Evolutionary conservation across 2,329 filamentous ascomycete species (phyloP).

Genomic region (Monilinia polystroma): DNA sequence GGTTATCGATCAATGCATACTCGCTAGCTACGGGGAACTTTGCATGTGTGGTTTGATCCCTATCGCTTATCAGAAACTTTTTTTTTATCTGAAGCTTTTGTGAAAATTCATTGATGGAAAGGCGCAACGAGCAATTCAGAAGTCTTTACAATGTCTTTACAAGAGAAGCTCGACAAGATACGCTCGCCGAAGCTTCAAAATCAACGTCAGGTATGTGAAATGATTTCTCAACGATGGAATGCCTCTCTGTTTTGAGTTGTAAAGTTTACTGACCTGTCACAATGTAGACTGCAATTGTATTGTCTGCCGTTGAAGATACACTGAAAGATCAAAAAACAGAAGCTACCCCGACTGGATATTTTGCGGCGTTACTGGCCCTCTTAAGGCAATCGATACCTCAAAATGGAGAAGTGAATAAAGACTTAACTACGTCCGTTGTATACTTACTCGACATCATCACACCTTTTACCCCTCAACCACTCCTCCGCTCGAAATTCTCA

Average conservation of each 20-base stretch:
- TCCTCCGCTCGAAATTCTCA: slow-evolving; percentile 92
- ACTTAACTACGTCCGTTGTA: slow-evolving; percentile 80
- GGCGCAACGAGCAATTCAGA: slow-evolving; percentile 36
- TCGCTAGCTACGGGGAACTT: slow-evolving; percentile 23
- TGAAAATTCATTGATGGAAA: slow-evolving; percentile 24
- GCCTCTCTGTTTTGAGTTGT: not conserved
- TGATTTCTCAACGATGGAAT: not conserved
- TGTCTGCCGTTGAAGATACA: slow-evolving; percentile 89
- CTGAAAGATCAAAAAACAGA: slow-evolving; percentile 84
- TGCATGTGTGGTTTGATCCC: slow-evolving; percentile 25
- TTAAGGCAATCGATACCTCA: slow-evolving; percentile 72
- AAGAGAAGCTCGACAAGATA: slow-evolving; percentile 95
- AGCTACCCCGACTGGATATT: slow-evolving; percentile 85
- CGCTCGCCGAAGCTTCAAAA: slow-evolving; percentile 94
- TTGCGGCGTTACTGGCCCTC: slow-evolving; percentile 88
- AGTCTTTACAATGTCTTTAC: slow-evolving; percentile 57
- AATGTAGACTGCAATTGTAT: slow-evolving; percentile 73
- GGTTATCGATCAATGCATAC: not conserved
- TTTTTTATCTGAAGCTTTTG: slow-evolving; percentile 26
- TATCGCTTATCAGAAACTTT: slow-evolving; percentile 28
- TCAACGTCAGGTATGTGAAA: slow-evolving; percentile 73
- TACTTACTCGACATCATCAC: slow-evolving; percentile 95
- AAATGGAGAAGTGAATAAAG: slow-evolving; percentile 70
- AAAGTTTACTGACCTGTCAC: slow-evolving; percentile 21
- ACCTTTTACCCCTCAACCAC: slow-evolving; percentile 76